These are phyloP conservation scores for Chytriomyces confervae DNA, from an alignment of 192 early-diverging fungal species.

Conservation along the genomic window DNA sequence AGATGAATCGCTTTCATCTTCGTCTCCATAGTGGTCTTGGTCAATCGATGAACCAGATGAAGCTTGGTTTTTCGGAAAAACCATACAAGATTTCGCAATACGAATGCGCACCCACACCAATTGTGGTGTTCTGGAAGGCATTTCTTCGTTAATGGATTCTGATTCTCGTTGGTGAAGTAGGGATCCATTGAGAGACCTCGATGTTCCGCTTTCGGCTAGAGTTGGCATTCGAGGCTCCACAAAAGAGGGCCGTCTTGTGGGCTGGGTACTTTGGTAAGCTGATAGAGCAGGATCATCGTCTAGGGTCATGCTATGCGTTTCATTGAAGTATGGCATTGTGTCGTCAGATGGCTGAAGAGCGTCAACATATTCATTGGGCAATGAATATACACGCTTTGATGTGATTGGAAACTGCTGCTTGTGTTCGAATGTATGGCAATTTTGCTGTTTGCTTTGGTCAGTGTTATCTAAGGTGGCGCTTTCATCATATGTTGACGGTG, in stretches of 20 bases:
- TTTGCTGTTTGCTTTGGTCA: neutral
- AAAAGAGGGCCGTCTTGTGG: neutral
- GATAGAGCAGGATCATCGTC: neutral
- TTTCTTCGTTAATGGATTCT: too few relatives aligned
- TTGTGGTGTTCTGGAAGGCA: neutral
- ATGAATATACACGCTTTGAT: neutral
- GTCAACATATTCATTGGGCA: neutral
- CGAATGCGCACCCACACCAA: neutral
- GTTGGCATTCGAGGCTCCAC: neutral
- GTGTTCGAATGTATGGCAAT: neutral
- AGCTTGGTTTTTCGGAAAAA: neutral
- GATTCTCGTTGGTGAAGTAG: too few relatives aligned
- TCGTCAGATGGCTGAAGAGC: neutral
- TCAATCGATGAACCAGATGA: neutral
- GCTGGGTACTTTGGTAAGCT: neutral
- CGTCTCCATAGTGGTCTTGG: neutral
- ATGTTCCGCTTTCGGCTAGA: neutral
- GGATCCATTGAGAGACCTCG: neutral
- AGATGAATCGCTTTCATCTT: neutral
- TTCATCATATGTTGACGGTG: neutral
- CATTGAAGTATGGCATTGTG: neutral
- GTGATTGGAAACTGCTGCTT: neutral
- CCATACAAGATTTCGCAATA: neutral
- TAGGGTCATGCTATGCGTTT: neutral
- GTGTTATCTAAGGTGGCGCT: neutral